phyloP scores from a whole-genome alignment of 768 basidiomycete genomes.

The Ramaria sp. region DNA sequence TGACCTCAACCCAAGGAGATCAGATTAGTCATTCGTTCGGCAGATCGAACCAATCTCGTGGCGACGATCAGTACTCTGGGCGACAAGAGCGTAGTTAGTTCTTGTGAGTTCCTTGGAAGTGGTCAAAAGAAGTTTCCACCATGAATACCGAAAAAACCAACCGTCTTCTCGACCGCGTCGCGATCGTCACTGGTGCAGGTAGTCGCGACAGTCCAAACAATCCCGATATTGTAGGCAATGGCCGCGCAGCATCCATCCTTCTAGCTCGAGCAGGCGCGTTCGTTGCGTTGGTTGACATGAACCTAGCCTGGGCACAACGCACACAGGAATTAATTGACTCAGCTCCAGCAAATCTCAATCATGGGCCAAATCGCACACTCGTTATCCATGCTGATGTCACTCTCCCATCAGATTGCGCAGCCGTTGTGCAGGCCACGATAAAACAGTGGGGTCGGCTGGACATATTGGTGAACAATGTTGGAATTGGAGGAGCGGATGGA shows the following conservation, averaged over 20 bases:
- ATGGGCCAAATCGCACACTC: neutral
- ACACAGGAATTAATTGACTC: neutral
- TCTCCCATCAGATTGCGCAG: conserved; percentile 16
- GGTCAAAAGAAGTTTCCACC: neutral
- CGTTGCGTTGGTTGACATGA: neutral
- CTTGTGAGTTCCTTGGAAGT: neutral
- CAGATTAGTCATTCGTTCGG: too few species aligned
- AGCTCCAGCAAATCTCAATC: neutral
- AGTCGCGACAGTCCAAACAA: neutral
- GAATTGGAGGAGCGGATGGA: conserved; percentile 31
- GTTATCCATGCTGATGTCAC: neutral
- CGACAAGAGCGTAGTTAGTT: too few species aligned
- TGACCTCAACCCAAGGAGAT: too few species aligned
- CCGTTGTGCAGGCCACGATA: conserved; percentile 37
- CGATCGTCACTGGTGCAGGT: neutral
- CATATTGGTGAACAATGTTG: conserved; percentile 52
- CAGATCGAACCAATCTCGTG: too few species aligned
- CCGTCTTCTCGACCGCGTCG: neutral
- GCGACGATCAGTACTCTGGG: too few species aligned
- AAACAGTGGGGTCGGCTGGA: conserved; percentile 34
- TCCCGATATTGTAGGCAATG: neutral
- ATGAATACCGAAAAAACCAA: conserved; percentile 4
- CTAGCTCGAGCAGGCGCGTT: neutral
- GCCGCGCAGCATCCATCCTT: conserved; percentile 1
- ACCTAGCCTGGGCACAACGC: neutral